Base-by-base conservation (phyloP, 2,329 filamentous ascomycete genomes). In the Trichophyton benhamiae region DNA sequence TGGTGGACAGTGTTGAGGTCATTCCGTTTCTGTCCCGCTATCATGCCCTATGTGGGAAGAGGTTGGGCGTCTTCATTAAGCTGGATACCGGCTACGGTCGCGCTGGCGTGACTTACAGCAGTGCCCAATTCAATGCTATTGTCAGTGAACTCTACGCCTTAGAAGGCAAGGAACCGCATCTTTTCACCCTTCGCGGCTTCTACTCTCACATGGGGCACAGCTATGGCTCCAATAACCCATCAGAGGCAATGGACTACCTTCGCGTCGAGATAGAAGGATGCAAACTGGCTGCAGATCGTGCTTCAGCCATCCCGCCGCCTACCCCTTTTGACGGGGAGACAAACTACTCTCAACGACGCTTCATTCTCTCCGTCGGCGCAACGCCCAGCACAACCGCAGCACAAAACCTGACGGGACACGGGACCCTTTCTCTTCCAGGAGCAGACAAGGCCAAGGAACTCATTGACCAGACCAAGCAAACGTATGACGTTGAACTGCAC, bases 201-300 rank as follows among this genome's bases (percentile, higher is more conserved):
- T 91, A 91, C 73, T 80, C 80, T 9, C 88, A 92, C 71, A 84
- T 85, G 6, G 86, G 87, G 0, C 81, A 87, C 66, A 87, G 84
- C n/a, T 91, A 92, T 70, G 76, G 71, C 30, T 76, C 77, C 0
- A 77, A 76, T 46, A 78, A 78, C 7, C 78, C 82, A 6, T 72
- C 76, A 15, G 80, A 83, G 65, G 86, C 86, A 1, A 76, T 87
- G 63, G 72, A 79, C 2, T 80, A 79, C 58, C 74, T 90, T 9
- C 77, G 78, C 0, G 75, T 76, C 9, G 87, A 91, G 73, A 78
- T 89, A 59, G 70, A 76, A 30, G 79, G 71, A 79, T 42, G 72
- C 70, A 22, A 64, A 60, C 38, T 69, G 67, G 64, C 71, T 66
- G 61, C 65, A 17, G 58, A 65, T 6, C 62, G 67, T 13, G 63